Base-by-base conservation (phyloP, 768 basidiomycete genomes). In the Naematelia encephala region DNA sequence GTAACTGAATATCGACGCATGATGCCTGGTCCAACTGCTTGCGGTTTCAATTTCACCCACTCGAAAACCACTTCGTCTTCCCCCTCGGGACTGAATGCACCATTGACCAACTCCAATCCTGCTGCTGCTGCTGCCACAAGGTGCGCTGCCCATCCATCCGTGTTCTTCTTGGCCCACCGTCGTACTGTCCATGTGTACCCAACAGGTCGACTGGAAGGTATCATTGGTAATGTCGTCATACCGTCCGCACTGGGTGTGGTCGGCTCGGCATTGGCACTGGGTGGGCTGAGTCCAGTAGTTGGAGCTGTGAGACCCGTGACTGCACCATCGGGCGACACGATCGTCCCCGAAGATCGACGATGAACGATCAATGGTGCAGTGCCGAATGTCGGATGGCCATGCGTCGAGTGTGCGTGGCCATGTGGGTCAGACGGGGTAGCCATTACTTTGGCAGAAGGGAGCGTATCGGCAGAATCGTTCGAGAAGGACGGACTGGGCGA, bases 21-120 rank as follows among this genome's bases (percentile, higher is more conserved):
- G 21, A 57, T 62, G 16, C 28, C 44, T 4, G 54, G 19, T 16
- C 61, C 56, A 11, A 19, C 43, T 1, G 16, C 47, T 52, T 26
- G 30, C 10, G 39, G 42, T 19, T 25, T 54, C 22, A 69, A n/a
- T 47, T 73, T 73, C 39, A 69, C 69, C 75, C 75, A 77, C 58
- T 74, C 73, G 44, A 77, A 77, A 0, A 75, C 64, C 5, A 77
- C 75, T 53, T 74, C 72, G 34, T 67, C 63, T 4, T 72, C 72
- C 12, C 49, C 60, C 12, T 68, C 73, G 1, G 51, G 54, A 43
- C 28, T 48, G 16, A 58, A 16, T 11, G 56, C 55, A 5, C 54
- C 60, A 14, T 53, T 54, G 10, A 64, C 62, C 28, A 72, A 48
- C 44, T 68, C 64, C 28, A 73, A 39, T 1, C 71, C 67, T 12